Evolutionary conservation across 164 flowering plant genomes (phyloP).

Genomic region (Vitis cinerea): DNA sequence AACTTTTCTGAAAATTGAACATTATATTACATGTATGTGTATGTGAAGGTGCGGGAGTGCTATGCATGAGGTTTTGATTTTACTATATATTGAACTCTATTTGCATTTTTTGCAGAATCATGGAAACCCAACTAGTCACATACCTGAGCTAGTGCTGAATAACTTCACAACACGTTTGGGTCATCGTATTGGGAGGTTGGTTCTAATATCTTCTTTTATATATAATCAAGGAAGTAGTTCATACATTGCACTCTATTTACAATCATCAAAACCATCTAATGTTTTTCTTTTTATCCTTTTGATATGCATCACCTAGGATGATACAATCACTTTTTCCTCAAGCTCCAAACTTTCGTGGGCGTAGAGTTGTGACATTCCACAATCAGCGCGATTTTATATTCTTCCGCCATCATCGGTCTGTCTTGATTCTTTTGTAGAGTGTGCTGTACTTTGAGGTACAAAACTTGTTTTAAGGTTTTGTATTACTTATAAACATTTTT

Average conservation of each 20-base stretch:
- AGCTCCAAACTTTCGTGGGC: slow-evolving; percentile 81
- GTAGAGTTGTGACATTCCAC: slow-evolving; percentile 93
- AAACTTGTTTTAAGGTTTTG: not conserved
- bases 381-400: slow-evolving; percentile 93
- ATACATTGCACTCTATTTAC: not conserved
- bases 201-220: slow-evolving; percentile 2
- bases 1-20: too few species aligned
- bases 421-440: not conserved
- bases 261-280: not conserved
- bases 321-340: slow-evolving; percentile 88
- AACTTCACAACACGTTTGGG: slow-evolving; percentile 95
- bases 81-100: not conserved
- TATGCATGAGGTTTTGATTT: too few species aligned
- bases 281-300: slow-evolving; percentile 1
- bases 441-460: too few species aligned
- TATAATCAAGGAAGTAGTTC: not conserved
- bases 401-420: slow-evolving; percentile 93
- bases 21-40: too few species aligned
- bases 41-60: too few species aligned
- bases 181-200: slow-evolving; percentile 85
- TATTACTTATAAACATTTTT: not conserved
- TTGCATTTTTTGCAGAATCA: slow-evolving; percentile 59
- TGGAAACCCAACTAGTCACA: slow-evolving; percentile 90
- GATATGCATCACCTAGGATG: slow-evolving; percentile 40
- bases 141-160: slow-evolving; percentile 76